Percentiles rank a stretch among this genome's conserved stretches.
Evolutionary conservation across 192 early-diverging fungal genomes (phyloP).

Genomic region (Geranomyces variabilis): DNA sequence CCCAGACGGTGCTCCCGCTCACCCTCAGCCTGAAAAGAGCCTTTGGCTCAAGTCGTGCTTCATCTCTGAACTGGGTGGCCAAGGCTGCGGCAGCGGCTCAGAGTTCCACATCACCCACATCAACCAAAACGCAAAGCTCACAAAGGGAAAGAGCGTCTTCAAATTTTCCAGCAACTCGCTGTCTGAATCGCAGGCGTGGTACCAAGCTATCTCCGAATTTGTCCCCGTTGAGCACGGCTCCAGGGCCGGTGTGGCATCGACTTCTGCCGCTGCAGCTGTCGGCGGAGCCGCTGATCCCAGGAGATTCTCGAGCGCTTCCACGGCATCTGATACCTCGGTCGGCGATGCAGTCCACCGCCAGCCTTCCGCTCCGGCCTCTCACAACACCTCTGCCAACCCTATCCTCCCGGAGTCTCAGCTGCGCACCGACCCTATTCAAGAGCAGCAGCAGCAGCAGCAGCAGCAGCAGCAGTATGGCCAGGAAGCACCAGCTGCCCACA

Average conservation of each 20-base stretch:
- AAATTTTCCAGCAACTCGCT: conserved; percentile 30
- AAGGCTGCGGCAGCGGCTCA: conserved; percentile 3
- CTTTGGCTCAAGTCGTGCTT: conserved; percentile 23
- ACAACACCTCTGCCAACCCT: background rate
- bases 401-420: background rate
- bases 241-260: background rate
- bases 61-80: conserved; percentile 6
- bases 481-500: background rate
- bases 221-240: conserved; percentile 6
- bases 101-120: conserved; percentile 26
- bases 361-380: background rate
- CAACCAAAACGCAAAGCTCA: background rate
- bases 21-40: conserved; percentile 15
- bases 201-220: background rate
- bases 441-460: too few relatives aligned
- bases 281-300: background rate
- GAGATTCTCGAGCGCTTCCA: background rate
- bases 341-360: background rate
- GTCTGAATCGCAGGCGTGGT: conserved; percentile 22
- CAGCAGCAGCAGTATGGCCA: too few relatives aligned
- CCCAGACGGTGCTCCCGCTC: background rate
- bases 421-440: background rate
- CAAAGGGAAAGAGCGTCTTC: background rate
- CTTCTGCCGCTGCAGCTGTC: background rate
- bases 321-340: background rate